Conservation (phyloP, 352 stramenopile genomes). For the Phytophthora aleatoria region DNA sequence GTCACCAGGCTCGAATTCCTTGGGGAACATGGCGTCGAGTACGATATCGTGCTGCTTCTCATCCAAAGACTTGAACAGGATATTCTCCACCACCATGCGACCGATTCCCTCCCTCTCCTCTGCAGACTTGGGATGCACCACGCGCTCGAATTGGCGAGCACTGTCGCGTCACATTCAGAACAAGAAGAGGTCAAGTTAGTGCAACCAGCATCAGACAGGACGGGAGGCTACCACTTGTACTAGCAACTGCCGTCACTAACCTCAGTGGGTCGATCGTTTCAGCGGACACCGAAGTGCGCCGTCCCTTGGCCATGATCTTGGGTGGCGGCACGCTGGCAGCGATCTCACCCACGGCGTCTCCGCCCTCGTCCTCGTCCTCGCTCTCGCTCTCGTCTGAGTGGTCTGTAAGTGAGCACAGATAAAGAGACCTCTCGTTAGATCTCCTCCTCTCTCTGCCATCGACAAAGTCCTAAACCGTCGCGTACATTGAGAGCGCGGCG, state of each 20-base stretch:
- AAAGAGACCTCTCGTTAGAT: constrained; percentile 2
- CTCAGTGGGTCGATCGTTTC: constrained; percentile 86
- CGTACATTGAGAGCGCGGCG: constrained; percentile 36
- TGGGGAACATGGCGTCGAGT: constrained; percentile 87
- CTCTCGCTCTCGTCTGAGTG: constrained; percentile 89
- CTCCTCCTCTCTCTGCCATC: neutral
- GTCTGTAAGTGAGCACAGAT: constrained; percentile 36
- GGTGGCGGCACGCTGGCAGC: constrained; percentile 55
- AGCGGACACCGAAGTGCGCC: constrained; percentile 87
- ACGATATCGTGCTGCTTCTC: constrained; percentile 89
- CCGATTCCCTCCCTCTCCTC: constrained; percentile 80
- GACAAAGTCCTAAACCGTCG: neutral
- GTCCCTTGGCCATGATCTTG: constrained; percentile 80
- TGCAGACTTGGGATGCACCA: constrained; percentile 84
- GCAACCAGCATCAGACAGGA: constrained; percentile 18
- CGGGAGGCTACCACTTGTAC: neutral
- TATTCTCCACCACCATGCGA: constrained; percentile 88
- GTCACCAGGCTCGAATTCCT: constrained; percentile 76
- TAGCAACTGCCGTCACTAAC: constrained; percentile 26
- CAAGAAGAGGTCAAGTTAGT: constrained; percentile 10
- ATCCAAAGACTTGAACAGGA: constrained; percentile 91
- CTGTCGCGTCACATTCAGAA: constrained; percentile 37
- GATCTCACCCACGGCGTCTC: constrained; percentile 86
- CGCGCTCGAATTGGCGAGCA: constrained; percentile 80
- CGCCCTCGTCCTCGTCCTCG: constrained; percentile 84